Evolutionary conservation across 2,329 filamentous ascomycete species (phyloP).

Genomic region (Xylariaceae sp.): DNA sequence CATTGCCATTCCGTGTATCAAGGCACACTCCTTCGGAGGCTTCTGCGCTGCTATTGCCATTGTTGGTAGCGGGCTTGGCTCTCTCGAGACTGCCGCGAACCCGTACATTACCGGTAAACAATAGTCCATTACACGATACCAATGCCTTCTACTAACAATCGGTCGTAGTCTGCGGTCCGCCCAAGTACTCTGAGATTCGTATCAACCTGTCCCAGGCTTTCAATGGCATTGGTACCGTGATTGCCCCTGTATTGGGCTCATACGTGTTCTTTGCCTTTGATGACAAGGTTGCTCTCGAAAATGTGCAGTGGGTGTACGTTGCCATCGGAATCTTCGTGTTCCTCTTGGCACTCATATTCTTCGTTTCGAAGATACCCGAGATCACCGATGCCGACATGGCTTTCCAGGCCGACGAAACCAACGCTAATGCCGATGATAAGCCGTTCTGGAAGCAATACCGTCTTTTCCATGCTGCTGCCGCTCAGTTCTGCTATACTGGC

Average conservation of each 20-base stretch:
- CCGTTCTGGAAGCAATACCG: constrained; percentile 67
- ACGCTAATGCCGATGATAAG: constrained; percentile 52
- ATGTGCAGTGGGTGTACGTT: constrained; percentile 74
- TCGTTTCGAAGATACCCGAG: constrained; percentile 62
- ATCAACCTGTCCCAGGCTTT: constrained; percentile 74
- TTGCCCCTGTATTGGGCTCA: constrained; percentile 67
- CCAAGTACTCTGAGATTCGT: constrained; percentile 63
- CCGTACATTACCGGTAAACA: constrained; percentile 58
- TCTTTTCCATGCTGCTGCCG: constrained; percentile 68
- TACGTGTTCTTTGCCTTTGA: constrained; percentile 66
- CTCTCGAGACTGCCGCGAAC: constrained; percentile 73
- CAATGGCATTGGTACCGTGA: constrained; percentile 68
- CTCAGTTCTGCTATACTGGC: constrained; percentile 75
- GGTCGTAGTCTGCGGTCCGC: constrained; percentile 54
- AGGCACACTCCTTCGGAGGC: constrained; percentile 62
- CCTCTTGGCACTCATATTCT: constrained; percentile 60
- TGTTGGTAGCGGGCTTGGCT: constrained; percentile 66
- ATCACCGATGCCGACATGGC: constrained; percentile 64
- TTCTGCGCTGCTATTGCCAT: constrained; percentile 71
- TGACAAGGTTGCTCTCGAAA: constrained; percentile 52
- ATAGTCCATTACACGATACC: not conserved
- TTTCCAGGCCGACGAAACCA: constrained; percentile 50
- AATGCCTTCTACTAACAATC: constrained; percentile 4
- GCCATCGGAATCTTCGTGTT: constrained; percentile 68
- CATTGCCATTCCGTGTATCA: constrained; percentile 51